Percentiles rank a stretch among this genome's conserved stretches.
These are phyloP conservation scores for Dacryopinax primogenitus DNA, from an alignment of 768 basidiomycete genomes.

Conservation along the genomic window DNA sequence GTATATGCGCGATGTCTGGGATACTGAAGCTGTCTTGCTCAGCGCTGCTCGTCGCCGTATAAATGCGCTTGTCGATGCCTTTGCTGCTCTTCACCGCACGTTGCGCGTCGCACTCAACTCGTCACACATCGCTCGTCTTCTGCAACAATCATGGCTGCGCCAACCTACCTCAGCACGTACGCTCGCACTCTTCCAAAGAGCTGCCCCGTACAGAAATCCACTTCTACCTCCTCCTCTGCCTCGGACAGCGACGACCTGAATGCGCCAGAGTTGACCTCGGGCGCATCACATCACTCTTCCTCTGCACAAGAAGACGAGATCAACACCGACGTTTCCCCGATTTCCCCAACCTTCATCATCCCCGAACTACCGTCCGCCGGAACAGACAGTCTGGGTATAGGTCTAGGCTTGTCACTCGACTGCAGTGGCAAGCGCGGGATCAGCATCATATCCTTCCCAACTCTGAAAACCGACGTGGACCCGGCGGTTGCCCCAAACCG, in stretches of 20 bases:
- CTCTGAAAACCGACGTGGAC: not conserved
- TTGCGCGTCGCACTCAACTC: not conserved
- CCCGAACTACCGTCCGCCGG: not conserved
- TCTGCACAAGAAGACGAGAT: not conserved
- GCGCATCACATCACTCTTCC: not conserved
- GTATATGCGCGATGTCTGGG: not conserved
- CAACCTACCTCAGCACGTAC: not conserved
- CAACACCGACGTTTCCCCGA: not conserved
- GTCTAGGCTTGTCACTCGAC: not conserved
- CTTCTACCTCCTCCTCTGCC: not conserved
- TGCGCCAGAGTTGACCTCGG: conserved; percentile 6
- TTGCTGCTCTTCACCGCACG: not conserved
- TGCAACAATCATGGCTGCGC: conserved; percentile 5
- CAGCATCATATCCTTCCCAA: not conserved
- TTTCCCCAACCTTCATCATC: not conserved
- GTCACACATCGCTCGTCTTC: not conserved
- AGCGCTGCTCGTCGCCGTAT: not conserved
- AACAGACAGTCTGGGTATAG: too few species aligned
- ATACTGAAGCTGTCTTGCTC: not conserved
- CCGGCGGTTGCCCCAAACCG: not conserved
- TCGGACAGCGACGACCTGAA: conserved; percentile 2
- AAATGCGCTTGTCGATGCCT: not conserved
- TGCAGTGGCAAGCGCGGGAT: not conserved
- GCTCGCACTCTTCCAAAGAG: not conserved
- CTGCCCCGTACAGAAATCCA: not conserved